These are phyloP conservation scores for Eragrostis tef DNA, from an alignment of 202 grass and related monocot genomes.

Conservation along the genomic window DNA sequence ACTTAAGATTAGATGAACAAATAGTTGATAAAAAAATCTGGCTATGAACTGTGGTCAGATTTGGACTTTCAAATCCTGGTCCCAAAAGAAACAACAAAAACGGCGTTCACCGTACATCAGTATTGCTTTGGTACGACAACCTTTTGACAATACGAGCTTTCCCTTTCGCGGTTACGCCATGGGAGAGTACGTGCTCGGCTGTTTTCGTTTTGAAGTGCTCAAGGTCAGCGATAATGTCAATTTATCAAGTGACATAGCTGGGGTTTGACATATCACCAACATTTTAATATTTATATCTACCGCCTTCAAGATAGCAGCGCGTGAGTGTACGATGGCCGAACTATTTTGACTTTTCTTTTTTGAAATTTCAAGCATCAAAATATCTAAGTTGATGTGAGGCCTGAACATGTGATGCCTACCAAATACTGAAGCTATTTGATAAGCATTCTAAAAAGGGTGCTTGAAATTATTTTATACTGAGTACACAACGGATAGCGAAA, in stretches of 20 bases:
- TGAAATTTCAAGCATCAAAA: constrained; percentile 15
- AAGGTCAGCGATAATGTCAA: constrained; percentile 47
- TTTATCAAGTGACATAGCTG: not conserved
- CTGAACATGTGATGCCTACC: not conserved
- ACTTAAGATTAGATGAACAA: not conserved
- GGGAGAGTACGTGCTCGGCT: not conserved
- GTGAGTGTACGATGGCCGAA: constrained; percentile 1
- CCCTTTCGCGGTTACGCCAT: constrained; percentile 36
- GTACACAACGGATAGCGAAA: not conserved
- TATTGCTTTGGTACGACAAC: constrained; percentile 43
- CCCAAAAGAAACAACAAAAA: not conserved
- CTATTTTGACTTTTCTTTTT: not conserved
- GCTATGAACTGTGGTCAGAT: constrained; percentile 15
- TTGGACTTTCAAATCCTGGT: not conserved
- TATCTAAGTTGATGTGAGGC: not conserved
- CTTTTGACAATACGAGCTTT: constrained; percentile 37
- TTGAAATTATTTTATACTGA: not conserved
- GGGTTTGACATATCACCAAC: constrained; percentile 13
- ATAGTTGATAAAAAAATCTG: not conserved
- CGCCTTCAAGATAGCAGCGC: constrained; percentile 6
- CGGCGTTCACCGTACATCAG: constrained; percentile 26
- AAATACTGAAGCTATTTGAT: constrained; percentile 22
- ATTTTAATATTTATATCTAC: constrained; percentile 2
- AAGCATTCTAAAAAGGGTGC: not conserved
- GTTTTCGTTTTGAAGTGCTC: not conserved